A percentile compares a stretch with the other conserved stretches of the same genome.
Evolutionary conservation across 192 early-diverging fungal species (phyloP).

Genomic region (Coemansia guatemalensis): DNA sequence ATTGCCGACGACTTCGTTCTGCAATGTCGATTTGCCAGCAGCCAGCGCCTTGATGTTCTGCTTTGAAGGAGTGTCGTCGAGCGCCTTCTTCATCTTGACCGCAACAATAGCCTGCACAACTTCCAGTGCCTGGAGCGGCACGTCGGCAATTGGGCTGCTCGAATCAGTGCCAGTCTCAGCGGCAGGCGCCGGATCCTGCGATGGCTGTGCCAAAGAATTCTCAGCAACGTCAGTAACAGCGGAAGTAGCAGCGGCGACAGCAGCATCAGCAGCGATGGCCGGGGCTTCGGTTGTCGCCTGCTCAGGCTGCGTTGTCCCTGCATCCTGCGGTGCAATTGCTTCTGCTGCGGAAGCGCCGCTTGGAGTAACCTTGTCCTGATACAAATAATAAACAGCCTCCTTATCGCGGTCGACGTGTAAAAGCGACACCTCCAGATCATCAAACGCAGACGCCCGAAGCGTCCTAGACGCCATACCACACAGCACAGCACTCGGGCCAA

Average conservation of each 20-base stretch:
- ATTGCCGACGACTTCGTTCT: constrained; percentile 91
- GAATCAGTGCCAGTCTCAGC: background rate
- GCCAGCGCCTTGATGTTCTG: constrained; percentile 81
- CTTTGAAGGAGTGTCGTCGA: constrained; percentile 34
- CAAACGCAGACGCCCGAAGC: background rate
- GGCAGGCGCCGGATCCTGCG: background rate
- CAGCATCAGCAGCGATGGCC: no score
- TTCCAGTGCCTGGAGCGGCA: constrained; percentile 71
- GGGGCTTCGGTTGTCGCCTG: background rate
- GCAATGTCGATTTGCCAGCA: constrained; percentile 86
- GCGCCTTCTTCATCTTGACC: constrained; percentile 69
- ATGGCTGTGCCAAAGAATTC: background rate
- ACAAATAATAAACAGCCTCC: constrained; percentile 13
- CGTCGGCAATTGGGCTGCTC: constrained; percentile 57
- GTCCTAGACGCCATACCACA: constrained; percentile 80
- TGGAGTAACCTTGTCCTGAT: background rate
- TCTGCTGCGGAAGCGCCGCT: no score
- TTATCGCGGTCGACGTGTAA: constrained; percentile 23
- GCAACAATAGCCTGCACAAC: constrained; percentile 76
- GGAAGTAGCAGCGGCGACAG: background rate
- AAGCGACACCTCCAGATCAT: background rate
- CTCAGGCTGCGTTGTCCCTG: background rate
- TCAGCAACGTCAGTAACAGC: background rate
- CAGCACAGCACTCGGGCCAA: constrained; percentile 84
- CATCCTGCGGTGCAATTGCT: background rate